Base-by-base conservation (phyloP, 2,329 filamentous ascomycete genomes). In the Sordariomycetes sp. region DNA sequence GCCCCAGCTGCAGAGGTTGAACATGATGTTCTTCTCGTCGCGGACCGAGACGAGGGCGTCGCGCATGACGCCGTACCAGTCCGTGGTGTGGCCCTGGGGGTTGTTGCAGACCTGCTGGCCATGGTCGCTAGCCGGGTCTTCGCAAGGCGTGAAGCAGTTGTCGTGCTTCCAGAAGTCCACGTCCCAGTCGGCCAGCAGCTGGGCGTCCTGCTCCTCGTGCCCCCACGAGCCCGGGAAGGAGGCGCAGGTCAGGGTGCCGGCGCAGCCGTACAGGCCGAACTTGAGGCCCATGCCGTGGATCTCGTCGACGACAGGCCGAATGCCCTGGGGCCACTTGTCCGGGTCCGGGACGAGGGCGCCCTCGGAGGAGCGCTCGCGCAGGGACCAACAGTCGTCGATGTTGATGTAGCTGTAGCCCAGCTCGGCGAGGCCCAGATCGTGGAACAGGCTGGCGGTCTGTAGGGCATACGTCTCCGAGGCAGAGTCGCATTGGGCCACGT, bases 381-480 rank as follows among this genome's bases (percentile, higher is more conserved):
- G 63, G 41, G n/a, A 62, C 69, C 67, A 81, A 54, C 74, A 78
- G 47, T 80, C 75, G 51, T 79, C 74, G 39, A 73, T 64, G 37
- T 72, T 71, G 35, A 77, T 63, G 38, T 76, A 74, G 17, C 63
- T 52, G 43, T 75, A 75, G 2, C 71, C 72, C 4, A 63, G 54
- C 25, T 71, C 66, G 49, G 63, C 61, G 11, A 70, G 57, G 8
- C 64, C 69, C 8, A 66, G 57, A 10, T 33, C 34, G 11, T 38
- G 21, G n/a, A 42, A 39, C 24, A 38, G 39, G 30, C 38, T 39
- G 14, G 40, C 40, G 9, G 40, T 39, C 12, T 39, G 35, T 6
- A 42, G 21, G 3, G 40, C 40, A 20, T 42, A 42, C 16, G 28
- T 36, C 29, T 39, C 40, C 7, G 37, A 39, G 7, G 40, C 40